These are phyloP conservation scores for Moesziomyces antarcticus DNA, from an alignment of 1,284 basidiomycete species.

Conservation along the genomic window DNA sequence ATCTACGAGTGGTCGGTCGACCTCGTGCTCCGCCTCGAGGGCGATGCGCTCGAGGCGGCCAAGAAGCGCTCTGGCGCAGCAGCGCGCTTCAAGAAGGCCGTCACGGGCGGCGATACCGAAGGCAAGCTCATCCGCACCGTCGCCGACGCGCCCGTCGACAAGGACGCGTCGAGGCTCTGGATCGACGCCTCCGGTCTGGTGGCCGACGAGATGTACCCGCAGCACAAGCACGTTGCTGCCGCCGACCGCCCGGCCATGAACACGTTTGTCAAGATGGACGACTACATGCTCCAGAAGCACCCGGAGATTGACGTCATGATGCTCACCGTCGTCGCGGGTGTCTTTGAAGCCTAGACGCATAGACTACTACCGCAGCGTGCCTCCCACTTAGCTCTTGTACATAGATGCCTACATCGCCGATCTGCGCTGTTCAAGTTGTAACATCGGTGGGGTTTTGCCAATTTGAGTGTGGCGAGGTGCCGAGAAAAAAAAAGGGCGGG, in stretches of 20 bases:
- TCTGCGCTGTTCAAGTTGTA: no score
- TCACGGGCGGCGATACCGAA: background rate
- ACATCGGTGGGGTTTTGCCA: no score
- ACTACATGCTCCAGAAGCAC: constrained; percentile 44
- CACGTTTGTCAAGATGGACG: constrained; percentile 56
- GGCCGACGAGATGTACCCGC: constrained; percentile 58
- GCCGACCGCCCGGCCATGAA: constrained; percentile 41
- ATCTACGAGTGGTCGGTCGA: constrained; percentile 78
- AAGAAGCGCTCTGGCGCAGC: constrained; percentile 8
- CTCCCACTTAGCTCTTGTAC: background rate
- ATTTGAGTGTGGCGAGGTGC: background rate
- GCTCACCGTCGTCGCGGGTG: constrained; percentile 59
- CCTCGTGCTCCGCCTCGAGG: constrained; percentile 74
- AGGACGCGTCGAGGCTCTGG: constrained; percentile 49
- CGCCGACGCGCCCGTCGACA: background rate
- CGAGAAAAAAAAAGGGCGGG: background rate
- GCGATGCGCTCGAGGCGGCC: constrained; percentile 19
- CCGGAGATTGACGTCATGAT: constrained; percentile 67
- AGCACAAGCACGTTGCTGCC: constrained; percentile 35
- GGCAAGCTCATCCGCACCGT: constrained; percentile 24
- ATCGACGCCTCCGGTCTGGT: constrained; percentile 56
- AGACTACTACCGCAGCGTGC: background rate
- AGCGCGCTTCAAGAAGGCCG: constrained; percentile 14
- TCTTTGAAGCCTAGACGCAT: constrained; percentile 35
- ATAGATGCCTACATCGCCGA: background rate